phyloP scores from a whole-genome alignment of 306 rosid species.

The Amphicarpaea edgeworthii region DNA sequence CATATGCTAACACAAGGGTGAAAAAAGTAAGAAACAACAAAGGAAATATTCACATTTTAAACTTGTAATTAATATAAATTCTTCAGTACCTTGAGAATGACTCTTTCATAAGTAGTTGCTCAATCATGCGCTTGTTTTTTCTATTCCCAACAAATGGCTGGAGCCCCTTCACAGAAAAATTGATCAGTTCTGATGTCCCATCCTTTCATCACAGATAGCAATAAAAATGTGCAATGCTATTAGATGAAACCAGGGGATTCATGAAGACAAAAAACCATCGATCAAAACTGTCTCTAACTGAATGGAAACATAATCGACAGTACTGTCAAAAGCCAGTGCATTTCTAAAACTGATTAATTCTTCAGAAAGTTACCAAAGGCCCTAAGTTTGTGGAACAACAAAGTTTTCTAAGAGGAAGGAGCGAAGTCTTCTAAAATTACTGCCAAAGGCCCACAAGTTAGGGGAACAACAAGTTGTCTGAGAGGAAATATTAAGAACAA shows the following conservation, averaged over 20 bases:
- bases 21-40: constrained; percentile 30
- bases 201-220: constrained; percentile 51
- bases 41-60: constrained; percentile 34
- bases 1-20: constrained; percentile 6
- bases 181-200: constrained; percentile 49
- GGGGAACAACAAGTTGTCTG: background rate
- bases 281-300: constrained; percentile 31
- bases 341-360: constrained; percentile 3
- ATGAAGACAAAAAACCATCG: constrained; percentile 16
- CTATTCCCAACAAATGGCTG: constrained; percentile 51
- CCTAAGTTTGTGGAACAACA: background rate
- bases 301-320: constrained; percentile 34
- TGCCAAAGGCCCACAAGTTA: background rate
- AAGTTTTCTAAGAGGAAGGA: background rate
- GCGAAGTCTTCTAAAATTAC: background rate
- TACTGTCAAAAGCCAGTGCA: constrained; percentile 11
- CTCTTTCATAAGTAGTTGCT: constrained; percentile 76
- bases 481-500: background rate
- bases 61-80: constrained; percentile 14
- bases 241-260: constrained; percentile 34
- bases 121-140: constrained; percentile 66
- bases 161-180: constrained; percentile 51
- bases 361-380: background rate
- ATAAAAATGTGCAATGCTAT: constrained; percentile 22
- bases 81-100: constrained; percentile 80